Conservation (phyloP, 2,329 filamentous ascomycete genomes). For the Aspergillus hortae region DNA sequence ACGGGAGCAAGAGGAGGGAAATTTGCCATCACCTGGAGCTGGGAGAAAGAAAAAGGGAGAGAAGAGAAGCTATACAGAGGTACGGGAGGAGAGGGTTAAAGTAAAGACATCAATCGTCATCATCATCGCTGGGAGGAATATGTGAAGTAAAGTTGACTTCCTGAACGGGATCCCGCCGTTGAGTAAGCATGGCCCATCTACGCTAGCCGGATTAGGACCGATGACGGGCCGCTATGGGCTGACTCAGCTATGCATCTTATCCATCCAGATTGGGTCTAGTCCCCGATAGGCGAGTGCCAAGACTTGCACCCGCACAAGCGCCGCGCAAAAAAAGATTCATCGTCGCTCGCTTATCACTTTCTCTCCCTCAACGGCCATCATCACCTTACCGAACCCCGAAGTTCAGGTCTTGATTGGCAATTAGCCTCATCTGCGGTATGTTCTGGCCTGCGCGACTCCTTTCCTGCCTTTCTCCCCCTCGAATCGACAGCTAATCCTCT, state of each 20-base stretch:
- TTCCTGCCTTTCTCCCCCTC: neutral
- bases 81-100: neutral
- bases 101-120: neutral
- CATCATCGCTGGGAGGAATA: neutral
- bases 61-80: neutral
- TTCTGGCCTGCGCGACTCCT: neutral
- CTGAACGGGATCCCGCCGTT: neutral
- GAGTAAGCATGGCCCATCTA: neutral
- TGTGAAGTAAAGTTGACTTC: neutral
- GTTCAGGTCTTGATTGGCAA: slow-evolving; percentile 79
- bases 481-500: slow-evolving; percentile 5
- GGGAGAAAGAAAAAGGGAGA: neutral
- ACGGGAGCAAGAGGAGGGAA: slow-evolving; percentile 75
- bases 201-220: neutral
- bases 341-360: slow-evolving; percentile 15
- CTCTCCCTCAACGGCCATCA: slow-evolving; percentile 47
- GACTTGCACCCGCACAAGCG: slow-evolving; percentile 27
- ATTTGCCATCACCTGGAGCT: slow-evolving; percentile 35
- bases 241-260: slow-evolving; percentile 1
- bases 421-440: slow-evolving; percentile 26
- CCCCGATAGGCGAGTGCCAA: slow-evolving; percentile 39
- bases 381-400: slow-evolving; percentile 74
- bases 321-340: slow-evolving; percentile 16
- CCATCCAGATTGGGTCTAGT: slow-evolving; percentile 27
- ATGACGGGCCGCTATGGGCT: neutral